These are phyloP conservation scores for Penicillium decumbens DNA, from an alignment of 2,329 filamentous ascomycete genomes.

Conservation along the genomic window DNA sequence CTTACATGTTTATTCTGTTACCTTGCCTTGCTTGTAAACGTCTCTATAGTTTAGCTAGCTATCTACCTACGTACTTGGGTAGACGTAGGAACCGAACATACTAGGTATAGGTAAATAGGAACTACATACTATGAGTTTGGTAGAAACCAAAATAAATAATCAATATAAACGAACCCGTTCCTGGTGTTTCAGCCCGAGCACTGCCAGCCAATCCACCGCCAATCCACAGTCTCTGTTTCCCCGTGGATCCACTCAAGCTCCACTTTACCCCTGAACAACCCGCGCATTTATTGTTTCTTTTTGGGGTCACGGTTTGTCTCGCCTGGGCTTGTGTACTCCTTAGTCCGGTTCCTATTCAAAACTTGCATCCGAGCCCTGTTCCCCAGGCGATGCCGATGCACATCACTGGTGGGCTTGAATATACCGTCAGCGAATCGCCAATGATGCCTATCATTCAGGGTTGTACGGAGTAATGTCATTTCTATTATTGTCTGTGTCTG, in stretches of 20 bases:
- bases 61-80: too few relatives aligned
- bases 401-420: background rate
- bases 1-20: background rate
- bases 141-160: background rate
- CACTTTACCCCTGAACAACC: slow-evolving; percentile 27
- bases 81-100: too few relatives aligned
- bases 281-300: slow-evolving; percentile 2
- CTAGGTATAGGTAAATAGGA: too few relatives aligned
- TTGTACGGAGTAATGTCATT: background rate
- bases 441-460: too few relatives aligned
- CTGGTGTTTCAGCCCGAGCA: slow-evolving; percentile 15
- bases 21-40: background rate
- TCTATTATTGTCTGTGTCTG: background rate
- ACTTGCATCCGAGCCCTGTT: background rate
- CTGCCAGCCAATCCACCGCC: slow-evolving; percentile 9
- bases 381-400: background rate
- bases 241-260: slow-evolving; percentile 7
- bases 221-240: slow-evolving; percentile 15
- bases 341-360: background rate
- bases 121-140: too few relatives aligned
- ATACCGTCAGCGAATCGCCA: background rate
- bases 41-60: too few relatives aligned
- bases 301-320: background rate
- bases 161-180: slow-evolving; percentile 1
- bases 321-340: background rate